A percentile compares a stretch with the other conserved stretches of the same genome.
Conservation (phyloP, 2,329 filamentous ascomycete genomes). For the Thielaviopsis euricoi region DNA sequence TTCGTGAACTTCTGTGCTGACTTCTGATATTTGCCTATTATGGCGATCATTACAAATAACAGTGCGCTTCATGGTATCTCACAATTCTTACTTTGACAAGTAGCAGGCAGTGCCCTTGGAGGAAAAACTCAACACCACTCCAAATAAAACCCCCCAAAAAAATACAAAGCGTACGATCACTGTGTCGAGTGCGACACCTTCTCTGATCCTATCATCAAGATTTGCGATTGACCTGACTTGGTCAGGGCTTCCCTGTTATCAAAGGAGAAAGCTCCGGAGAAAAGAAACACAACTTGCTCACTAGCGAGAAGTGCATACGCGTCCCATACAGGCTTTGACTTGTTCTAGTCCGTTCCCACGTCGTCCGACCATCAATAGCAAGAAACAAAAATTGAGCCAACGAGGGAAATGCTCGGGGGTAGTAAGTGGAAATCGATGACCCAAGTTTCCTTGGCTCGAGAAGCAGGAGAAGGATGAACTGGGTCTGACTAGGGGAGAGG, state of each 20-base stretch:
- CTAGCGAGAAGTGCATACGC: slow-evolving; percentile 1
- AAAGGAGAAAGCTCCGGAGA: background rate
- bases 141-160: background rate
- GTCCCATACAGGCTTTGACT: background rate
- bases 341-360: slow-evolving; percentile 1
- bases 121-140: too few species aligned
- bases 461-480: background rate
- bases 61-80: too few species aligned
- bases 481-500: background rate
- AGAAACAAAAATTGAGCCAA: background rate
- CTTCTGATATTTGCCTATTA: background rate
- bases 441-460: background rate
- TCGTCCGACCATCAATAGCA: slow-evolving; percentile 4
- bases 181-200: background rate
- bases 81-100: too few species aligned
- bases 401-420: too few species aligned
- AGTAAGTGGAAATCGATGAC: too few species aligned
- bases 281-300: background rate
- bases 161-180: background rate
- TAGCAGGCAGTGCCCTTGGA: too few species aligned
- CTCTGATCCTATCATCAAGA: background rate
- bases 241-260: background rate
- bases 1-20: background rate
- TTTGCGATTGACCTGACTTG: background rate
- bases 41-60: background rate